Conservation (phyloP, 352 stramenopile species). For the Globisporangium parvum region DNA sequence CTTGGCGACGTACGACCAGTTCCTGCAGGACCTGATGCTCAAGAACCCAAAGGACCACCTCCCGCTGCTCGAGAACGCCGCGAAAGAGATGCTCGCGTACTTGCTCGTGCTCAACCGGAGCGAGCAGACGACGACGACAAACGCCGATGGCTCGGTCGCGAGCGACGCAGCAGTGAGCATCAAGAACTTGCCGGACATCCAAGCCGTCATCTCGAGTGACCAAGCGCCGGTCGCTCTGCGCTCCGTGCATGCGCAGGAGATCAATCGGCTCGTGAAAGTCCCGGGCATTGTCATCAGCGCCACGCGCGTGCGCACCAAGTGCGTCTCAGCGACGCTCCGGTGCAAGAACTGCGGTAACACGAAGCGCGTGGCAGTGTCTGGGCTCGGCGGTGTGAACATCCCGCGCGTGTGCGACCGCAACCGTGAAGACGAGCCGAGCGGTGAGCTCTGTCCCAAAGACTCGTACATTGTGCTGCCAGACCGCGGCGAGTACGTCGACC, state of each 20-base stretch:
- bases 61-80: slow-evolving; percentile 77
- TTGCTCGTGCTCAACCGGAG: slow-evolving; percentile 48
- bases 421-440: slow-evolving; percentile 34
- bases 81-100: slow-evolving; percentile 72
- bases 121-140: slow-evolving; percentile 21
- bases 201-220: slow-evolving; percentile 80
- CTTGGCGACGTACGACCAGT: slow-evolving; percentile 80
- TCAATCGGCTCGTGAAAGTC: slow-evolving; percentile 88
- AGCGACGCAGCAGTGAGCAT: slow-evolving; percentile 16
- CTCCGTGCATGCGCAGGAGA: slow-evolving; percentile 84
- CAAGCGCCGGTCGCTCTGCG: slow-evolving; percentile 65
- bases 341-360: slow-evolving; percentile 85
- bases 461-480: slow-evolving; percentile 95
- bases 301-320: slow-evolving; percentile 91
- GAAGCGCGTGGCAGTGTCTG: slow-evolving; percentile 57
- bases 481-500: slow-evolving; percentile 93
- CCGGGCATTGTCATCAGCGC: slow-evolving; percentile 97
- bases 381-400: slow-evolving; percentile 72
- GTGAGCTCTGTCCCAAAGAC: slow-evolving; percentile 72
- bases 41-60: slow-evolving; percentile 82
- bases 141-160: slow-evolving; percentile 14
- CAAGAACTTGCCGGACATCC: slow-evolving; percentile 61
- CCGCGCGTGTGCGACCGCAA: slow-evolving; percentile 82
- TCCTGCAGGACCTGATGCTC: slow-evolving; percentile 82
- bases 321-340: slow-evolving; percentile 84